phyloP scores from a whole-genome alignment of 306 rosid genomes.

The Psophocarpus tetragonolobus region DNA sequence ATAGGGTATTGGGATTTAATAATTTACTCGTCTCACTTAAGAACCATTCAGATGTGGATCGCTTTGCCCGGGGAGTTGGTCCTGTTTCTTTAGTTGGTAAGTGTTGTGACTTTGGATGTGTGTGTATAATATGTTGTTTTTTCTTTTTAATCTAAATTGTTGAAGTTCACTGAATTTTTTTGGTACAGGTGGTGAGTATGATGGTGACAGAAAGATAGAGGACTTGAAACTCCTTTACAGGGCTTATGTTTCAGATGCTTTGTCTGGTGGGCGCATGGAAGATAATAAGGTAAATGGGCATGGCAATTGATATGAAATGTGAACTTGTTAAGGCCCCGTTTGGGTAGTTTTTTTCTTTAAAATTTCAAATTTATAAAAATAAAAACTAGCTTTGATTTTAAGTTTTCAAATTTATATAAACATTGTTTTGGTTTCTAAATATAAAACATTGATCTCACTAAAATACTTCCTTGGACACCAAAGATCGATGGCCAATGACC shows the following conservation, averaged over 20 bases:
- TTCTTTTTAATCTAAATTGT: slow-evolving; percentile 1
- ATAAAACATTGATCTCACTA: too few species aligned
- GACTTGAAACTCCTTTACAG: slow-evolving; percentile 86
- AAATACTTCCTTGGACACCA: too few species aligned
- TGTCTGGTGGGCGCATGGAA: slow-evolving; percentile 54
- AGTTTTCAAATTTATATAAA: too few species aligned
- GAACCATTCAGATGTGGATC: slow-evolving; percentile 70
- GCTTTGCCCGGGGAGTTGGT: slow-evolving; percentile 87
- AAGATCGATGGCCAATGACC: too few species aligned
- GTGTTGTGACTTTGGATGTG: slow-evolving; percentile 9
- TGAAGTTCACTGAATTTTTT: slow-evolving; percentile 33
- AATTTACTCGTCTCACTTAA: slow-evolving; percentile 71
- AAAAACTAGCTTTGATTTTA: too few species aligned
- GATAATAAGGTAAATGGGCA: slow-evolving; percentile 43
- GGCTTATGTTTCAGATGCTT: slow-evolving; percentile 50
- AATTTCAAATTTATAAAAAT: too few species aligned
- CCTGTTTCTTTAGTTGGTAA: slow-evolving; percentile 80
- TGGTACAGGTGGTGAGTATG: slow-evolving; percentile 81
- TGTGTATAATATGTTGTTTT: background rate
- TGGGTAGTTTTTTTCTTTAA: background rate
- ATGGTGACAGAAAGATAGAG: slow-evolving; percentile 69
- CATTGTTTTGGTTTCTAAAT: too few species aligned
- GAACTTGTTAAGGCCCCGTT: too few species aligned
- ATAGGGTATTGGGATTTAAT: slow-evolving; percentile 65
- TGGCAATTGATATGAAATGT: background rate